Base-by-base conservation (phyloP, 805 yeast genomes). In the Ogataea allantospora region DNA sequence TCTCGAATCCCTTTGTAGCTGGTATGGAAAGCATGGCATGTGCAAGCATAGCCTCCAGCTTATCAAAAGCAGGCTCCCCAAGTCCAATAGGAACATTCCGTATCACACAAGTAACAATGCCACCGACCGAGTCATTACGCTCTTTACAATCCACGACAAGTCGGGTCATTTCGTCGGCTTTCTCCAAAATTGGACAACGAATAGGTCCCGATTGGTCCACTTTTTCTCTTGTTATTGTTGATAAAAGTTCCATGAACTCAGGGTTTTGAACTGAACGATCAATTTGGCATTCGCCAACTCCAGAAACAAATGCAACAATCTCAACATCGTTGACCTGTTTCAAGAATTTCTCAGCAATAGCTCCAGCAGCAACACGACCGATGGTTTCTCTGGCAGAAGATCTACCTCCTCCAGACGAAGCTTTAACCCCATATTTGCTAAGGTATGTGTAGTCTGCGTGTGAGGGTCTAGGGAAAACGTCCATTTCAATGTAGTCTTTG, bases 341-440 rank as follows among this genome's bases (percentile, higher is more conserved):
- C 57, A 93, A 74, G 48, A 87, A 81, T 67, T 89, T 91, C 65
- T 93, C 99, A 33, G 99, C 99, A 63, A 93, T 80, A 35, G 96
- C 98, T 57, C 97, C 97, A 7, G 97, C 98, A 32, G 98, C 98
- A 37, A 93, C 99, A 65, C 99, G 79, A 41, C 99, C 99, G 54
- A 93, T 93, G 28, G 99, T 93, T 67, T 93, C 99, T 65, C 99
- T 80, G 7, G 99, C 99, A 30, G 91, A 80, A 9, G 97, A 84
- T 60, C 99, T 79, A 46, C 99, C 99, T 57, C 99, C 99, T 35
- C 99, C 99, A 24, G 95, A 83, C 5, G 95, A 78, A 4, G 97
- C 95, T 67, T 93, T 93, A 51, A 80, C 74, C 28, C 96, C 95
- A 67, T 93, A 93, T 66, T 93, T 93, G 48, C 76, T 71, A 57